A percentile compares a stretch with the other conserved stretches of the same genome.
These are phyloP conservation scores for Mycena amicta DNA, from an alignment of 768 basidiomycete species.

Conservation along the genomic window DNA sequence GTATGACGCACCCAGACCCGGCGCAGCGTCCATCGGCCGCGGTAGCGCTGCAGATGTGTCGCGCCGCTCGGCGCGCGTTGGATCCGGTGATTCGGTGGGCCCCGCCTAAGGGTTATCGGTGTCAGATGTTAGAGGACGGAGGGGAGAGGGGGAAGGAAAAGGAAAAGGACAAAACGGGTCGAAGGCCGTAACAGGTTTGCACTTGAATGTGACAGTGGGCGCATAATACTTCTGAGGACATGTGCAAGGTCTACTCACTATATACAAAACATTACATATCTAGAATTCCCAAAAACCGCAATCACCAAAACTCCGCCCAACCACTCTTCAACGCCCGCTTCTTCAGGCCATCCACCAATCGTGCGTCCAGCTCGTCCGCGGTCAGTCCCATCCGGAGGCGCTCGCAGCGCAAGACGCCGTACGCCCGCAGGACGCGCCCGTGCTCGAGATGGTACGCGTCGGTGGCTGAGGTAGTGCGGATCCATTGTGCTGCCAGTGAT, in stretches of 20 bases:
- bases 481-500: too few species aligned
- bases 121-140: background rate
- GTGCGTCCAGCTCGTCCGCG: background rate
- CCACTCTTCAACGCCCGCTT: background rate
- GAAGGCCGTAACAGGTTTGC: too few species aligned
- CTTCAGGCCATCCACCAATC: background rate
- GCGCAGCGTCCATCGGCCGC: constrained; percentile 6
- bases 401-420: background rate
- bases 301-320: background rate
- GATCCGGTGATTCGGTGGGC: constrained; percentile 9
- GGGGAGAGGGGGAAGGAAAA: too few species aligned
- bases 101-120: constrained; percentile 8
- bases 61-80: constrained; percentile 3
- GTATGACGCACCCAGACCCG: constrained; percentile 18
- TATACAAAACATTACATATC: too few species aligned
- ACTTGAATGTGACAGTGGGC: too few species aligned
- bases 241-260: too few species aligned
- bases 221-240: too few species aligned
- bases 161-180: too few species aligned
- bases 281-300: background rate
- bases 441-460: background rate
- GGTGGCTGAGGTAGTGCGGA: too few species aligned
- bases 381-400: background rate
- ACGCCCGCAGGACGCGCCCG: background rate
- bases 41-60: constrained; percentile 6